Percentiles rank a stretch among this genome's conserved stretches.
phyloP scores from a whole-genome alignment of 805 yeast genomes.

The Candida xyloterini region DNA sequence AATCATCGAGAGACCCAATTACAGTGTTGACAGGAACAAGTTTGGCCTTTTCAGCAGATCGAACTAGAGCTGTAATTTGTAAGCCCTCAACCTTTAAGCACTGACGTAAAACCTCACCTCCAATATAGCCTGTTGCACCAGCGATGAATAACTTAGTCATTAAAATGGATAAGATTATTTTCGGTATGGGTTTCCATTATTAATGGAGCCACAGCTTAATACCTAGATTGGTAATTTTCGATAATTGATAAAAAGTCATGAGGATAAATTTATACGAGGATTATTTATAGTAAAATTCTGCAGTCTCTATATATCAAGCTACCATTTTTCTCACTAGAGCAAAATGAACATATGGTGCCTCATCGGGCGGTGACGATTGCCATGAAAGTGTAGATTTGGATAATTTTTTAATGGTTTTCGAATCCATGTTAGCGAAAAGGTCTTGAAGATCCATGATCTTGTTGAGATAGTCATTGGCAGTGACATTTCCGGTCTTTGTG shows the following conservation, averaged over 20 bases:
- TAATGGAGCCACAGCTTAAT: no score
- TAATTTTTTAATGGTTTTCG: neutral
- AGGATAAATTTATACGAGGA: no score
- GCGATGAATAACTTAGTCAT: neutral
- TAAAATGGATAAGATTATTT: neutral
- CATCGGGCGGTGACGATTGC: neutral
- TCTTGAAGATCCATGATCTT: slow-evolving; percentile 5
- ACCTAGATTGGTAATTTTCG: no score
- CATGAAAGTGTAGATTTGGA: neutral
- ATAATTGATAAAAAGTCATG: no score
- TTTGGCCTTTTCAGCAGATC: slow-evolving; percentile 1
- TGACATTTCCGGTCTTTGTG: slow-evolving; percentile 10
- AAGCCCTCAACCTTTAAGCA: neutral
- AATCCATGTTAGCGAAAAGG: neutral
- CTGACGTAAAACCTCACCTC: slow-evolving; percentile 23
- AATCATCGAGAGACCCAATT: slow-evolving; percentile 2
- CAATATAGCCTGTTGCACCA: slow-evolving; percentile 2
- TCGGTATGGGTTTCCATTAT: no score
- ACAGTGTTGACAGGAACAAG: neutral
- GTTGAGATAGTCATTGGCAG: slow-evolving; percentile 12
- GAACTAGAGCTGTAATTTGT: neutral
- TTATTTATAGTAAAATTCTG: no score
- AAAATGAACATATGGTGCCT: neutral
- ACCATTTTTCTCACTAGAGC: neutral
- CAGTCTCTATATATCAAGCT: no score